These are phyloP conservation scores for Lunasporangiospora selenospora DNA, from an alignment of 192 early-diverging fungal genomes.

Conservation along the genomic window DNA sequence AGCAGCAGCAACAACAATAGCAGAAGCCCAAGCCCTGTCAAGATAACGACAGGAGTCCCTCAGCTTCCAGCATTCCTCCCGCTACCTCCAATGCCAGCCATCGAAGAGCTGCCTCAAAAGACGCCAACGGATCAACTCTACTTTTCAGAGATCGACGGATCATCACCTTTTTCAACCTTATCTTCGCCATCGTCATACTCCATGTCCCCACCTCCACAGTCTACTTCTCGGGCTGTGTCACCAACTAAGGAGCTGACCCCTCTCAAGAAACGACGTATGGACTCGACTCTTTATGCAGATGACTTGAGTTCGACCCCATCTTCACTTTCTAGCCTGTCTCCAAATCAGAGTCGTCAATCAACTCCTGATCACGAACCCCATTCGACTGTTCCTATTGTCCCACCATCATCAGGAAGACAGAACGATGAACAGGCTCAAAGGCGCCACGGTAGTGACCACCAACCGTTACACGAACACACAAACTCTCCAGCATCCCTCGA, in stretches of 20 bases:
- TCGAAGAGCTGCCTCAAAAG: not conserved
- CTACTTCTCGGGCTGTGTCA: slow-evolving; percentile 3
- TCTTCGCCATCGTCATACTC: slow-evolving; percentile 37
- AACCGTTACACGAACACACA: too few species aligned
- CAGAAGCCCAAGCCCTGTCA: not conserved
- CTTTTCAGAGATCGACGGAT: slow-evolving; percentile 27
- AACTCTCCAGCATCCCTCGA: slow-evolving; percentile 18
- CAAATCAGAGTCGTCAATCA: slow-evolving; percentile 13
- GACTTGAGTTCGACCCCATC: slow-evolving; percentile 15
- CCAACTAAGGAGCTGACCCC: slow-evolving; percentile 8
- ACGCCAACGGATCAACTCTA: not conserved
- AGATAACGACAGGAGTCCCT: not conserved
- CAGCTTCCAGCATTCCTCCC: not conserved
- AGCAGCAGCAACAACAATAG: slow-evolving; percentile 1
- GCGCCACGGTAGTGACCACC: too few species aligned
- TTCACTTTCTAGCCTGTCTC: slow-evolving; percentile 24
- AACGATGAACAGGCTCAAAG: too few species aligned
- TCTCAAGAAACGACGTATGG: slow-evolving; percentile 17
- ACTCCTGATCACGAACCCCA: too few species aligned
- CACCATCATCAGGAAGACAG: too few species aligned
- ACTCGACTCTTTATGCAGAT: slow-evolving; percentile 6
- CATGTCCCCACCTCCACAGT: slow-evolving; percentile 17
- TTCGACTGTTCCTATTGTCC: too few species aligned
- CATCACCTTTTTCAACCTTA: slow-evolving; percentile 37
- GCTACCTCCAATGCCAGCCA: not conserved